Percentiles rank a stretch among this genome's conserved stretches.
These are phyloP conservation scores for Alternaria consortialis DNA, from an alignment of 2,329 filamentous ascomycete species.

Conservation along the genomic window DNA sequence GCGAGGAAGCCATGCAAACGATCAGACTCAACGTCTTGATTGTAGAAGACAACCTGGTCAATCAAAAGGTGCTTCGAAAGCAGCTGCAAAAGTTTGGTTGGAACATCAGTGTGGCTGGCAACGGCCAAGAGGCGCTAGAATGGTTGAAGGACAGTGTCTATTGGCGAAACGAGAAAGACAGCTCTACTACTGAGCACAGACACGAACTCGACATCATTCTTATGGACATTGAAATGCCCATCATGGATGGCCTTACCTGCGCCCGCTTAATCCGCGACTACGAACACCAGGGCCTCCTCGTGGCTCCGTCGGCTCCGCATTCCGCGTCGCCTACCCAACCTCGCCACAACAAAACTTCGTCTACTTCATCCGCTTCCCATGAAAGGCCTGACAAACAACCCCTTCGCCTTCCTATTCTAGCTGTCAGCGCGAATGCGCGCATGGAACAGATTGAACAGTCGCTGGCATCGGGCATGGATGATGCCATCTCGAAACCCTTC, in stretches of 20 bases:
- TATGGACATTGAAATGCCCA: constrained; percentile 49
- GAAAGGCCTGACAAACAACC: neutral
- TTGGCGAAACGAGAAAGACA: constrained; percentile 23
- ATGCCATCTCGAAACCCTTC: constrained; percentile 39
- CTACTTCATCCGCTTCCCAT: neutral
- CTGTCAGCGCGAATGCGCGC: constrained; percentile 49
- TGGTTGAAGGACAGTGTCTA: constrained; percentile 44
- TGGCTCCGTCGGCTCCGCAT: neutral
- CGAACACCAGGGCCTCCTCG: constrained; percentile 33
- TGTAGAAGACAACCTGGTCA: constrained; percentile 54
- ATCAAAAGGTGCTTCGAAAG: constrained; percentile 53
- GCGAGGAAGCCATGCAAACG: constrained; percentile 33
- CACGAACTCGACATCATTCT: constrained; percentile 37
- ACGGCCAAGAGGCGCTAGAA: constrained; percentile 52
- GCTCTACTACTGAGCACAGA: neutral
- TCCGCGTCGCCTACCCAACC: constrained; percentile 4
- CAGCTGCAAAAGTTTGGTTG: constrained; percentile 50
- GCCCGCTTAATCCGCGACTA: constrained; percentile 39
- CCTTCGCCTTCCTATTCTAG: constrained; percentile 39
- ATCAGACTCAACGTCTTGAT: constrained; percentile 39
- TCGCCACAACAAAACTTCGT: neutral
- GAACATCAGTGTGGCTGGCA: constrained; percentile 48
- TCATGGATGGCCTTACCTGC: constrained; percentile 48
- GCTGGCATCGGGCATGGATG: constrained; percentile 44
- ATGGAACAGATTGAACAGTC: constrained; percentile 44